phyloP scores from a whole-genome alignment of 1,284 basidiomycete species.

The Peniophora sp. region DNA sequence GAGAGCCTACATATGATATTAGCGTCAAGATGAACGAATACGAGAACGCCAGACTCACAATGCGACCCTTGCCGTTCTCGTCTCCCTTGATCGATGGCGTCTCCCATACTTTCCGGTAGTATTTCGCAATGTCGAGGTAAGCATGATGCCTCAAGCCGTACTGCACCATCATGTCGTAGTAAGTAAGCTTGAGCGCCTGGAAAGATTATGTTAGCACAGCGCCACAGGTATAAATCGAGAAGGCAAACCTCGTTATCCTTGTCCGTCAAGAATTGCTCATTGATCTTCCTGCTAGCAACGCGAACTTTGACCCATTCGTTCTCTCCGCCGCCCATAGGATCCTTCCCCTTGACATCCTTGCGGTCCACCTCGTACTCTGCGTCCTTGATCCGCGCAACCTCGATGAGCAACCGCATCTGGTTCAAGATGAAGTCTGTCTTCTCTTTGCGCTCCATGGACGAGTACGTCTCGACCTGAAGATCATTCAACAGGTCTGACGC shows the following conservation, averaged over 20 bases:
- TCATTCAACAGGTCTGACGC: conserved; percentile 90
- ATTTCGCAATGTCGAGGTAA: conserved; percentile 92
- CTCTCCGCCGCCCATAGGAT: conserved; percentile 61
- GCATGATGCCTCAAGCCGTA: conserved; percentile 79
- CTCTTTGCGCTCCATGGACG: conserved; percentile 94
- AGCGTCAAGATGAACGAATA: conserved; percentile 3
- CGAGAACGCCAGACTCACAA: conserved; percentile 41
- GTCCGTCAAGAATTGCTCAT: conserved; percentile 88
- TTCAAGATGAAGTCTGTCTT: conserved; percentile 99
- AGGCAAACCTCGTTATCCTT: conserved; percentile 74
- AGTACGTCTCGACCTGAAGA: conserved; percentile 97
- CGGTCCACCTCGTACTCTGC: conserved; percentile 43
- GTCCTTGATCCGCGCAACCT: conserved; percentile 68
- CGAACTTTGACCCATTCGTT: conserved; percentile 87
- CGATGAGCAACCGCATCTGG: conserved; percentile 87
- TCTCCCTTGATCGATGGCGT: conserved; percentile 88
- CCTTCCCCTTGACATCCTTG: conserved; percentile 39
- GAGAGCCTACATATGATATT: conserved; percentile 50
- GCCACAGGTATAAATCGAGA: not conserved
- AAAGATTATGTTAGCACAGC: conserved; percentile 6
- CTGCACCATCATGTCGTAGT: conserved; percentile 94
- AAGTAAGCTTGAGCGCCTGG: conserved; percentile 93
- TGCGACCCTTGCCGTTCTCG: conserved; percentile 60
- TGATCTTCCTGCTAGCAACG: conserved; percentile 91
- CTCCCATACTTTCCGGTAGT: conserved; percentile 95